Base-by-base conservation (phyloP, 2,329 filamentous ascomycete species). In the Monosporascus sp. region DNA sequence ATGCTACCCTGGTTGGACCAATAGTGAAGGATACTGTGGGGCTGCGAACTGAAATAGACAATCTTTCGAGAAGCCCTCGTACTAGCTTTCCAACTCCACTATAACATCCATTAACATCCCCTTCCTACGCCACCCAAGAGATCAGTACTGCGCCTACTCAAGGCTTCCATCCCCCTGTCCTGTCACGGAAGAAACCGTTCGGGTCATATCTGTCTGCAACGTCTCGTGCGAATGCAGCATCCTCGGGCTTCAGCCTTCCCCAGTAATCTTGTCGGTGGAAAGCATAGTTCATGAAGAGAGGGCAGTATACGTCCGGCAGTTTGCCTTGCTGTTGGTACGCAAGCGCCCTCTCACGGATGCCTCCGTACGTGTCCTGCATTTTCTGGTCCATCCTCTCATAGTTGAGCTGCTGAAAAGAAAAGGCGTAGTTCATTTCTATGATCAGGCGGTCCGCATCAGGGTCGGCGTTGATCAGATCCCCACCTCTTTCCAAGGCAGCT, bases 251-350 rank as follows among this genome's bases (percentile, higher is more conserved):
- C 53, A 77, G 52, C 37, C 73, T 59, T 0, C 65, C 68, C 55
- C 69, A 76, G 55, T 74, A 75, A 48, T 76, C 73, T 55, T 75
- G 68, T 20, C 67, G 55, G 41, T 66, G 70, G 53, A 70, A 74
- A 2, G 65, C 72, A 43, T 76, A 73, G 56, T 76, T 77, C 69
- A 74, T 72, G 51, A 74, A 75, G 5, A 75, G 58, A 5, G 74
- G 74, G 28, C 70, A 61, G 51, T 72, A 73, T 5, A 65, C 62
- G 22, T 70, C 56, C 2, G 66, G 62, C 45, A 74, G 48, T 17
- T 58, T 64, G 3, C 71, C 71, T 7, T 70, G 65, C 6, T 52
- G 58, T 53, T 71, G 60, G 59, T 65, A 69, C 5, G 60, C 61
- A 11, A 65, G 52, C 3, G 71, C 65, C 11, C 63, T 61, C 14